Percentiles rank a stretch among this genome's conserved stretches.
Conservation (phyloP, 306 rosid genomes). For the Fagus sylvatica region DNA sequence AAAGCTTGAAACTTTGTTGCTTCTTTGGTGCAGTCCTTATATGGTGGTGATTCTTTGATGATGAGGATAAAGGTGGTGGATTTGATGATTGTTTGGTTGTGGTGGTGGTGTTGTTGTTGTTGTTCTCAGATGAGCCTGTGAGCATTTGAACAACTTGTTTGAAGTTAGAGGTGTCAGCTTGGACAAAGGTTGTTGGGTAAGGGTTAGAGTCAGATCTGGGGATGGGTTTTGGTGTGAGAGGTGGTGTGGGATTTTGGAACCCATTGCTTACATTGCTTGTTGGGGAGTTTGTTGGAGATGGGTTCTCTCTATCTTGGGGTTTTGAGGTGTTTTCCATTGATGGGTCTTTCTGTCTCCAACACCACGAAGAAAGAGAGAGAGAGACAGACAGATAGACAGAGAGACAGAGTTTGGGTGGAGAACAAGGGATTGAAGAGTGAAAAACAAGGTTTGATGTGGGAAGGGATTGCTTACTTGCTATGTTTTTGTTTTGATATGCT, state of each 20-base stretch:
- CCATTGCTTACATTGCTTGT: constrained; percentile 53
- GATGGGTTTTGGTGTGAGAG: constrained; percentile 59
- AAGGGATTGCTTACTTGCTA: constrained; percentile 39
- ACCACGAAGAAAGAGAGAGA: constrained; percentile 9
- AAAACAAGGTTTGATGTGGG: constrained; percentile 50
- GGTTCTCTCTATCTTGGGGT: constrained; percentile 58
- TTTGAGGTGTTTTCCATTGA: constrained; percentile 73
- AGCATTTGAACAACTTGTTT: constrained; percentile 98
- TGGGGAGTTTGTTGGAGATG: constrained; percentile 61
- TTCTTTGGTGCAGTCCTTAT: constrained; percentile 60
- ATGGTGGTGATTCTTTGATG: constrained; percentile 9
- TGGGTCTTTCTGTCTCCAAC: constrained; percentile 24
- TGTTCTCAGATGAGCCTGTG: constrained; percentile 77
- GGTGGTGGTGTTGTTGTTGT: constrained; percentile 6
- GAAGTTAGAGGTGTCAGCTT: constrained; percentile 87
- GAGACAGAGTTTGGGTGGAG: constrained; percentile 39
- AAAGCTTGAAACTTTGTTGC: constrained; percentile 79
- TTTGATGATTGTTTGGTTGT: constrained; percentile 20
- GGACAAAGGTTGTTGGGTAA: constrained; percentile 92
- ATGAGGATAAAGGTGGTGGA: constrained; percentile 31
- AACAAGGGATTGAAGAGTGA: constrained; percentile 42
- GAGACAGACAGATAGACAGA: background rate
- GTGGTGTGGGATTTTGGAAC: constrained; percentile 52
- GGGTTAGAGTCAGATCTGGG: constrained; percentile 97
- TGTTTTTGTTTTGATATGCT: constrained; percentile 36